These are phyloP conservation scores for barrel medic (Medicago truncatula) DNA, from an alignment of 306 rosid genomes.

Conservation along the genomic window MtrunA17r5.0-ANR NC_053042.1:37266501-37267000, in stretches of 20 bases:
- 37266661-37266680: slow-evolving; percentile 89
- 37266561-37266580: slow-evolving; percentile 30
- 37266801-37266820: slow-evolving; percentile 16
- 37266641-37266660: slow-evolving; percentile 89
- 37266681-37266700: slow-evolving; percentile 91
- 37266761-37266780: slow-evolving; percentile 18
- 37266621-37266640: slow-evolving; percentile 95
- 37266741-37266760: slow-evolving; percentile 25
- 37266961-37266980: slow-evolving; percentile 98
- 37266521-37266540: slow-evolving; percentile 95
- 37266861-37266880: neutral
- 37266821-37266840: slow-evolving; percentile 22
- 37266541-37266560: slow-evolving; percentile 74
- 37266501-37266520: slow-evolving; percentile 94
- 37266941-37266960: slow-evolving; percentile 95
- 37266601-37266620: slow-evolving; percentile 35
- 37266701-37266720: slow-evolving; percentile 94
- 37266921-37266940: slow-evolving; percentile 66
- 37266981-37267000: slow-evolving; percentile 87
- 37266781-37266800: slow-evolving; percentile 22
- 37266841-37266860: slow-evolving; percentile 28
- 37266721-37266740: slow-evolving; percentile 42
- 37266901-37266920: slow-evolving; percentile 6
- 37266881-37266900: slow-evolving; percentile 16
- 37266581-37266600: neutral